Base-by-base conservation (phyloP, 371 early-diverging fungal genomes). In the Rhizopus stolonifer region DNA sequence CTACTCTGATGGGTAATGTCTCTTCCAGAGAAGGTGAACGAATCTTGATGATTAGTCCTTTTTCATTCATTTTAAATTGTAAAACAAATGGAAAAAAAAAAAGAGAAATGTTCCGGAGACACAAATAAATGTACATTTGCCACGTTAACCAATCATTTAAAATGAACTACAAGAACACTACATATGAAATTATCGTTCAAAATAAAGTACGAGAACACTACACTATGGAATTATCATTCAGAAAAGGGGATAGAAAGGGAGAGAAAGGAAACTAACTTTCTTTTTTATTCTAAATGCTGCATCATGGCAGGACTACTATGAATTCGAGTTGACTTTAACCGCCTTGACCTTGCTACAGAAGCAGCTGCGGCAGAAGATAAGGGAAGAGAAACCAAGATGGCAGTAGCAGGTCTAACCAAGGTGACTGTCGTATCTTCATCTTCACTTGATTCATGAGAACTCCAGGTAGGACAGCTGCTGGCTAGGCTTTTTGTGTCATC, bases 1-100 rank as follows among this genome's bases (percentile, higher is more conserved):
- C 17, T 2, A 58, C 52, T 8, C n/a, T 49, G 0, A 77, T 38
- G 5, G 52, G 38, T 4, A 77, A 43, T 2, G 74, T 66, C 31
- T 77, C 72, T 17, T 65, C 48, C 6, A 77, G 49, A 10, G 78
- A 70, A 15, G 78, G 74, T 9, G 78, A 77, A 9, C 74, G 68
- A 17, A 77, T 56, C 17, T 63, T 52, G 18, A 77, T 58, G 4
- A 61, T 61, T 4, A 56, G 15, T 24, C 50, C 46, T 15, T 49
- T 57, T 24, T 53, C 57, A 8, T 10, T 29, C 31, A 29, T 29
- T 10, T 7, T 29, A 29, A 29, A 29, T 29, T 10, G 4, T 7
- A 36, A 36, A 36, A 36, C 11, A 36, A 36, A n/a, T 4, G 14
- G 15, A 36, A n/a, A 36, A 36, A 36, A n/a, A 4, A n/a, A n/a